phyloP scores from a whole-genome alignment of 2,329 filamentous ascomycete species.

The Venturiaceae sp. region DNA sequence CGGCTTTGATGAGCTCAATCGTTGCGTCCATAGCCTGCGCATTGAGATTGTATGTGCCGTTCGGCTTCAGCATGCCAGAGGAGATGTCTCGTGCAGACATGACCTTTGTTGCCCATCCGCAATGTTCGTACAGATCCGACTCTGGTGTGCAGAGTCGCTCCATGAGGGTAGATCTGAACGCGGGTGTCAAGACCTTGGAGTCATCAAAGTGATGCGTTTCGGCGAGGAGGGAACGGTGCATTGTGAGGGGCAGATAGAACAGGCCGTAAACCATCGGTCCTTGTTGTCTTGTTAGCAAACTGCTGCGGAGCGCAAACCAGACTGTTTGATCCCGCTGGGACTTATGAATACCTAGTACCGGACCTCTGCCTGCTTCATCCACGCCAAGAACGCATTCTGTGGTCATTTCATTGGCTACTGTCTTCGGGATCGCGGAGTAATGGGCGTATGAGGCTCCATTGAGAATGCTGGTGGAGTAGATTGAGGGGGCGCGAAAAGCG shows the following conservation, averaged over 20 bases:
- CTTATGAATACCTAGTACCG: constrained; percentile 62
- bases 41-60: constrained; percentile 74
- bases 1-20: constrained; percentile 66
- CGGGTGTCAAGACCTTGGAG: constrained; percentile 79
- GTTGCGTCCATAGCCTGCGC: constrained; percentile 93
- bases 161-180: constrained; percentile 67
- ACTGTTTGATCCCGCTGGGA: neutral
- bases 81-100: constrained; percentile 79
- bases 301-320: constrained; percentile 5
- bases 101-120: constrained; percentile 75
- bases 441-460: constrained; percentile 38
- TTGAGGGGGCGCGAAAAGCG: constrained; percentile 39
- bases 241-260: constrained; percentile 60
- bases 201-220: constrained; percentile 82
- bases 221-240: constrained; percentile 64
- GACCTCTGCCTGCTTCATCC: constrained; percentile 88
- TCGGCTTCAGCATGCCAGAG: constrained; percentile 62
- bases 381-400: constrained; percentile 73
- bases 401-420: constrained; percentile 29
- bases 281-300: constrained; percentile 16
- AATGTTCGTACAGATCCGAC: constrained; percentile 49
- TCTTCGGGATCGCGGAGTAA: constrained; percentile 32
- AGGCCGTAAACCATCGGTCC: constrained; percentile 58
- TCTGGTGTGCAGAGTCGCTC: constrained; percentile 57
- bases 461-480: constrained; percentile 27